Evolutionary conservation across 2,329 filamentous ascomycete species (phyloP).

Genomic region (Aspergillus eucalypticola): DNA sequence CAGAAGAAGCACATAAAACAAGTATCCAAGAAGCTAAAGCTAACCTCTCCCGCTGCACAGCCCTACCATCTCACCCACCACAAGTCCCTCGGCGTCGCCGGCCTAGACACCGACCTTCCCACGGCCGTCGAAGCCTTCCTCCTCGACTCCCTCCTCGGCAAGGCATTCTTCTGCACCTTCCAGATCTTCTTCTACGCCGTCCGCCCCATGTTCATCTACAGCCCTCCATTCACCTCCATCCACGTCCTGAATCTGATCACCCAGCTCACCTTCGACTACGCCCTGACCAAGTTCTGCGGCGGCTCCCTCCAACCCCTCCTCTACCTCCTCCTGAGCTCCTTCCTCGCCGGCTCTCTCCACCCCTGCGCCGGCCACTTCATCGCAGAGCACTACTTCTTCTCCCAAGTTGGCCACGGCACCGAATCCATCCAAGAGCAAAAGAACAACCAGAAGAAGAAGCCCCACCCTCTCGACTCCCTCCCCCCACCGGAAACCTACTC

Average conservation of each 20-base stretch:
- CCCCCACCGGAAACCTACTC: constrained; percentile 90
- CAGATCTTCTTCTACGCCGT: constrained; percentile 99
- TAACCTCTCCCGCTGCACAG: constrained; percentile 39
- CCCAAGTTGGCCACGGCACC: constrained; percentile 40
- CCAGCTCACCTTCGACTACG: constrained; percentile 76
- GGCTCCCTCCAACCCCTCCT: constrained; percentile 61
- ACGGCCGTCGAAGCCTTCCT: constrained; percentile 89
- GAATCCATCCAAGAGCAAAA: constrained; percentile 56
- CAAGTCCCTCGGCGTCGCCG: constrained; percentile 95
- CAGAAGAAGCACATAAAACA: neutral
- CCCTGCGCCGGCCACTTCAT: constrained; percentile 98
- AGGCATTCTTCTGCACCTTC: constrained; percentile 98
- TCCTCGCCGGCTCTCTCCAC: constrained; percentile 90
- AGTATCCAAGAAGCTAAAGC: neutral
- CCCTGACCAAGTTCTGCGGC: constrained; percentile 63
- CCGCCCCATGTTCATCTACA: constrained; percentile 91
- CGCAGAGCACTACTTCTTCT: constrained; percentile 87
- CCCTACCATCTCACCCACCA: constrained; percentile 98
- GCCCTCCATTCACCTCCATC: constrained; percentile 79
- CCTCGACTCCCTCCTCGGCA: constrained; percentile 88
- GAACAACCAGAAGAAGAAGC: constrained; percentile 30
- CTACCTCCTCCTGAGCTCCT: constrained; percentile 86
- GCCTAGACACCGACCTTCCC: constrained; percentile 92
- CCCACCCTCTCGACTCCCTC: constrained; percentile 60
- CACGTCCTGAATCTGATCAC: constrained; percentile 78